phyloP scores from a whole-genome alignment of 2,329 filamentous ascomycete species.

The Venturia asperata region DNA sequence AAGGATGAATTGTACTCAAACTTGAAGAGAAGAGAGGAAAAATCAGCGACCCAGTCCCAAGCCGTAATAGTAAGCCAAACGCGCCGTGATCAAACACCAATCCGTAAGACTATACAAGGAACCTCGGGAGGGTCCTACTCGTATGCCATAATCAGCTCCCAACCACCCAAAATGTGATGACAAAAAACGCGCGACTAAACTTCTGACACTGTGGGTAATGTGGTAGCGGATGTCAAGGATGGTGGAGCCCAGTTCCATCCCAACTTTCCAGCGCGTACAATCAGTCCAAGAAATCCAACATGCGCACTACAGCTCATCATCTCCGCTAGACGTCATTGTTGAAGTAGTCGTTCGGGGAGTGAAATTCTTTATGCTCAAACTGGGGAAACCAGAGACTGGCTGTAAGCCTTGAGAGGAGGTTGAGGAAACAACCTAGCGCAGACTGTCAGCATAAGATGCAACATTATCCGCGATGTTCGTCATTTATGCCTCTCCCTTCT shows the following conservation, averaged over 20 bases:
- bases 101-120: neutral
- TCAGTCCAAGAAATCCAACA: neutral
- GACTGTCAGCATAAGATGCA: neutral
- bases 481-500: slow-evolving; percentile 38
- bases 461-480: neutral
- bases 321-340: too few species aligned
- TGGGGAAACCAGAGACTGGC: neutral
- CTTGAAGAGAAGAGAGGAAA: neutral
- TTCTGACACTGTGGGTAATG: neutral
- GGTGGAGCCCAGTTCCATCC: neutral
- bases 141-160: neutral
- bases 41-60: neutral
- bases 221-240: neutral
- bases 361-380: neutral
- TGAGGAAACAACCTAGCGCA: neutral
- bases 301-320: neutral
- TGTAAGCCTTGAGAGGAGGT: neutral
- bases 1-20: neutral
- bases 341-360: neutral
- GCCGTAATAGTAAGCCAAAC: neutral
- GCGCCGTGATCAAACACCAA: slow-evolving; percentile 1
- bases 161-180: neutral
- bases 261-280: neutral
- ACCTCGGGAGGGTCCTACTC: neutral
- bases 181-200: neutral